phyloP scores from a whole-genome alignment of 371 early-diverging fungal species.

The Lichtheimia corymbifera region DNA sequence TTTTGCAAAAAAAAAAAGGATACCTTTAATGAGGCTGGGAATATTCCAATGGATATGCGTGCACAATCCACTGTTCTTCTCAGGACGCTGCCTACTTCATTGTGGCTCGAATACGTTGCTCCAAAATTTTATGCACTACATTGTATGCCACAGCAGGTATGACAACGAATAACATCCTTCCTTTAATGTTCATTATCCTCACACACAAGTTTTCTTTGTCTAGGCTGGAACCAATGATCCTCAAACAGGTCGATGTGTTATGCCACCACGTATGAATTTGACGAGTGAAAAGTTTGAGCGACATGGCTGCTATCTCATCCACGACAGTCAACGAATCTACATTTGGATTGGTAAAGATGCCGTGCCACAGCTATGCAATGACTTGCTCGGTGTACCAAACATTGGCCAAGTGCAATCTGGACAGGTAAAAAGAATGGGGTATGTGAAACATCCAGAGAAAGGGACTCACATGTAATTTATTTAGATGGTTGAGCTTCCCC shows the following conservation, averaged over 20 bases:
- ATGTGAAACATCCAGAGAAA: background rate
- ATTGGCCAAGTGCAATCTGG: constrained; percentile 34
- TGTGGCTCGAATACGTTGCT: constrained; percentile 43
- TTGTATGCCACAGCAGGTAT: constrained; percentile 59
- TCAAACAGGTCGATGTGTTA: constrained; percentile 38
- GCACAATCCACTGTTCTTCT: constrained; percentile 55
- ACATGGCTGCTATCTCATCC: constrained; percentile 74
- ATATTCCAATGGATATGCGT: constrained; percentile 57
- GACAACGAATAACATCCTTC: constrained; percentile 1
- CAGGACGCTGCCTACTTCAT: constrained; percentile 64
- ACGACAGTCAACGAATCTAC: constrained; percentile 66
- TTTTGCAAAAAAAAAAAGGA: constrained; percentile 27
- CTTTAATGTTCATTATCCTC: constrained; percentile 5
- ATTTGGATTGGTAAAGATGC: constrained; percentile 78
- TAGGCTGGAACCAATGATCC: constrained; percentile 35
- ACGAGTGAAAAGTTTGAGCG: constrained; percentile 76
- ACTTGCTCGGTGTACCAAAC: constrained; percentile 52
- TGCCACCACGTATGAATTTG: constrained; percentile 65
- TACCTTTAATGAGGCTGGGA: constrained; percentile 40
- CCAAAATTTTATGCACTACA: constrained; percentile 77
- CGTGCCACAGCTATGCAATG: constrained; percentile 60
- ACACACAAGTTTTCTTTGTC: constrained; percentile 22
- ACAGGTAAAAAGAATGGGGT: constrained; percentile 24
- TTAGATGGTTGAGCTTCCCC: constrained; percentile 27
- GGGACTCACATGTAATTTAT: constrained; percentile 3